Evolutionary conservation across 331 rosid species (phyloP).

Genomic region (Spiraea crenata): DNA sequence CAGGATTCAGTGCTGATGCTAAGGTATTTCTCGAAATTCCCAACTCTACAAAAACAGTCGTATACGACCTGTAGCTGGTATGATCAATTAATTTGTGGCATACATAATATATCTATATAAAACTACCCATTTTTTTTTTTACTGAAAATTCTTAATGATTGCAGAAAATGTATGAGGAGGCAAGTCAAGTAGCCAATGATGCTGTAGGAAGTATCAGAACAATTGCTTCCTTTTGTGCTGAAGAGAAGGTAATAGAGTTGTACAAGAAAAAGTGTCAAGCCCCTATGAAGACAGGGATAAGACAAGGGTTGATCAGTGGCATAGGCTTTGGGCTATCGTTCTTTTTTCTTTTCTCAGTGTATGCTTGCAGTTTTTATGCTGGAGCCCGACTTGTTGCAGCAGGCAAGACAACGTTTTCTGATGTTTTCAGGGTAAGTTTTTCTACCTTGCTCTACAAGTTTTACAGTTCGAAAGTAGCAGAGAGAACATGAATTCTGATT

Average conservation of each 20-base stretch:
- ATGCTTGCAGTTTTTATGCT: constrained; percentile 46
- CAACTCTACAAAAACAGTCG: not conserved
- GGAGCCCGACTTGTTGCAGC: constrained; percentile 43
- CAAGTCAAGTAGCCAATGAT: constrained; percentile 73
- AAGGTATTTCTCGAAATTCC: constrained; percentile 45
- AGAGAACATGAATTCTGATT: too few species aligned
- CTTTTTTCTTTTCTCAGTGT: constrained; percentile 30
- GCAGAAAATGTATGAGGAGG: constrained; percentile 80
- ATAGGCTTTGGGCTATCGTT: constrained; percentile 46
- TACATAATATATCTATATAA: not conserved
- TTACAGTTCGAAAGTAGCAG: not conserved
- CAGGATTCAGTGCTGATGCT: constrained; percentile 57
- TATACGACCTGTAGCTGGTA: not conserved
- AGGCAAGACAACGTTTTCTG: constrained; percentile 39
- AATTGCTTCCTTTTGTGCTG: constrained; percentile 79
- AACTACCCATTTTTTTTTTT: not conserved
- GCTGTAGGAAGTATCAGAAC: constrained; percentile 80
- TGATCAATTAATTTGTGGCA: not conserved
- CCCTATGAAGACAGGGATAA: constrained; percentile 45
- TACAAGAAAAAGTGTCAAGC: constrained; percentile 60
- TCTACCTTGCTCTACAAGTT: not conserved
- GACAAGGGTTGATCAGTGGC: constrained; percentile 49
- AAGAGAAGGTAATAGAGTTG: constrained; percentile 52
- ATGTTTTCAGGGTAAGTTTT: constrained; percentile 43
- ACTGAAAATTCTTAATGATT: constrained; percentile 10